Evolutionary conservation across 129 eudicot species (phyloP).

Genomic region (Flaveria robusta): DNA sequence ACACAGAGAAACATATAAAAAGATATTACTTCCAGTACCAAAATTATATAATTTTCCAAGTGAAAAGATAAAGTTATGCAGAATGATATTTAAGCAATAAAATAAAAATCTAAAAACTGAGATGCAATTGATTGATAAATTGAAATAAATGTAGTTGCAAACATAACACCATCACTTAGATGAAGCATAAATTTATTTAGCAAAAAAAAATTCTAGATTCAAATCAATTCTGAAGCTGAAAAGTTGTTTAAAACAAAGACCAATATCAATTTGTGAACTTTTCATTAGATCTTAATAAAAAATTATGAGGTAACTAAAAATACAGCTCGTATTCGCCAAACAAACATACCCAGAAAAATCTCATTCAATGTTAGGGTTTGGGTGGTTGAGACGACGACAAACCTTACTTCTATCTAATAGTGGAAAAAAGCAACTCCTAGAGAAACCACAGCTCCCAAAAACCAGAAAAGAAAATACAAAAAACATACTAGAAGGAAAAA

Average conservation of each 20-base stretch:
- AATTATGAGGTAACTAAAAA: too few species aligned
- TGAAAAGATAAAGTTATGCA: background rate
- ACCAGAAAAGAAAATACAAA: too few species aligned
- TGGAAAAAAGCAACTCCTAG: too few species aligned
- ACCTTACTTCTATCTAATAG: too few species aligned
- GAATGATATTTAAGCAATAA: background rate
- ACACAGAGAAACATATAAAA: background rate
- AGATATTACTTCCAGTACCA: slow-evolving; percentile 7
- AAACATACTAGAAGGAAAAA: too few species aligned
- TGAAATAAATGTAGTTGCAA: background rate
- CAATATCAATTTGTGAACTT: background rate
- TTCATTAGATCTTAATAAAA: too few species aligned
- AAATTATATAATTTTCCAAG: background rate
- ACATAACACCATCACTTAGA: background rate
- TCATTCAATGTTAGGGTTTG: too few species aligned
- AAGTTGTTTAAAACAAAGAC: background rate
- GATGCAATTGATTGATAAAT: background rate
- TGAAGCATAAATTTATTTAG: background rate
- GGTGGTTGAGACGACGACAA: too few species aligned
- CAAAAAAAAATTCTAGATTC: too few species aligned
- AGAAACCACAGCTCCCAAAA: too few species aligned
- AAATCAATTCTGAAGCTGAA: background rate
- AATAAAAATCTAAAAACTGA: slow-evolving; percentile 8
- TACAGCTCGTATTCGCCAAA: too few species aligned
- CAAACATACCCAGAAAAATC: too few species aligned